Evolutionary conservation across 1,139 yeast species (phyloP), one percentile per base, ranked within the genome.

Genomic region (Pichia cactophila): DNA sequence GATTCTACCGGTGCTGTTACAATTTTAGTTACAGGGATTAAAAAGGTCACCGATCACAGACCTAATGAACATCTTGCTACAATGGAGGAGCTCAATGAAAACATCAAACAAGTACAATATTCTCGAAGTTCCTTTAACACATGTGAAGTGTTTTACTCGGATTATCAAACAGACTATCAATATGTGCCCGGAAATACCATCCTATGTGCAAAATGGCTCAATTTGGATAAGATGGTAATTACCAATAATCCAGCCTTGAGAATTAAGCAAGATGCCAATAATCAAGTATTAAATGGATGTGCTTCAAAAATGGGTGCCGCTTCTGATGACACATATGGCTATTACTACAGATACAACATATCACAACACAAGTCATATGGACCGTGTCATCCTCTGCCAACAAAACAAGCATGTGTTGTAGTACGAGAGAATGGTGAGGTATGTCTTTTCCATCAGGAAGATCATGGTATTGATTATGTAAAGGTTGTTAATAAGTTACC

Each of bases 321-420:
- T 9, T 51, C 56, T 4, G 63, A 58, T 33, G 70, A 66, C 50
- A 56, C 68, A 1, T 43, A 48, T 17, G 68, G 66, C 0, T 57
- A 49, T 41, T 63, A 56, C 46, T 81, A 77, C 59, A 64, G 68
- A 7, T 84, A 83, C 60, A 76, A 77, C 2, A 81, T 82, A 1
- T 74, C 72, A 44, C 89, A 81, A 59, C 71, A 72, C 53, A 77
- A 74, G 54, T 75, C 87, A 0, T 69, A 70, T 50, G 88, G 89
- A 1, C 77, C 83, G 0, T 69, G 80, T 51, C 94, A 86, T 61
- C 95, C 95, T 0, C 68, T 80, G 16, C 66, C 75, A 6, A 74
- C 83, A 6, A 84, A 83, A 56, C 86, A 85, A 56, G 94, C 92
- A 1, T 81, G 89, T 59, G 66, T 86, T 35, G 80, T 80, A 0